These are phyloP conservation scores for Thielaviopsis euricoi DNA, from an alignment of 2,329 filamentous ascomycete species.

Conservation along the genomic window DNA sequence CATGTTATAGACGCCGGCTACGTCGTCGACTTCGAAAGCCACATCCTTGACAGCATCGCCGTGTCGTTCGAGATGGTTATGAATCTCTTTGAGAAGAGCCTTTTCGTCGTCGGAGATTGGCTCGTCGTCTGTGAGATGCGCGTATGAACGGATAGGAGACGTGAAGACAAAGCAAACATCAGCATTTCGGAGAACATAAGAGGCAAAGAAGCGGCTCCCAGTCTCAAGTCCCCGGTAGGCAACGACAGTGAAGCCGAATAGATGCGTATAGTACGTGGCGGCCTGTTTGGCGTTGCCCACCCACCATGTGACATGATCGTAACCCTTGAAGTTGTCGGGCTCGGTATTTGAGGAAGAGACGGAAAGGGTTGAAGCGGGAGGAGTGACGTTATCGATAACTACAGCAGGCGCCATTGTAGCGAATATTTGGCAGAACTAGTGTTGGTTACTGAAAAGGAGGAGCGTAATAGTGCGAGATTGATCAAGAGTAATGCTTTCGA, in stretches of 20 bases:
- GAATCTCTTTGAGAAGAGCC: constrained; percentile 53
- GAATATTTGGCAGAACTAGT: background rate
- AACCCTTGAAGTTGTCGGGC: constrained; percentile 53
- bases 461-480: background rate
- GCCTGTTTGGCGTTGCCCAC: constrained; percentile 95
- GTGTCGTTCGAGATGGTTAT: constrained; percentile 69
- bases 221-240: constrained; percentile 85
- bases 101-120: constrained; percentile 47
- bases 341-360: constrained; percentile 28
- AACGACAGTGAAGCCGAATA: constrained; percentile 70
- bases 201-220: constrained; percentile 62
- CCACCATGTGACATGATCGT: constrained; percentile 91
- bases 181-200: constrained; percentile 67
- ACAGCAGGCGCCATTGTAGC: constrained; percentile 42
- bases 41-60: constrained; percentile 93
- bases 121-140: constrained; percentile 39
- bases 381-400: constrained; percentile 23
- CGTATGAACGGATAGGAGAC: constrained; percentile 54
- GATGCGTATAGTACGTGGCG: constrained; percentile 70
- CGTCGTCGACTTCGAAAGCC: constrained; percentile 84
- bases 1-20: constrained; percentile 59
- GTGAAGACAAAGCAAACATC: constrained; percentile 70
- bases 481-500: background rate
- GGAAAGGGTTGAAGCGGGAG: constrained; percentile 29
- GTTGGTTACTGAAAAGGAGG: background rate